These are phyloP conservation scores for Apiospora rasikravindrae DNA, from an alignment of 2,329 filamentous ascomycete species.

Conservation along the genomic window DNA sequence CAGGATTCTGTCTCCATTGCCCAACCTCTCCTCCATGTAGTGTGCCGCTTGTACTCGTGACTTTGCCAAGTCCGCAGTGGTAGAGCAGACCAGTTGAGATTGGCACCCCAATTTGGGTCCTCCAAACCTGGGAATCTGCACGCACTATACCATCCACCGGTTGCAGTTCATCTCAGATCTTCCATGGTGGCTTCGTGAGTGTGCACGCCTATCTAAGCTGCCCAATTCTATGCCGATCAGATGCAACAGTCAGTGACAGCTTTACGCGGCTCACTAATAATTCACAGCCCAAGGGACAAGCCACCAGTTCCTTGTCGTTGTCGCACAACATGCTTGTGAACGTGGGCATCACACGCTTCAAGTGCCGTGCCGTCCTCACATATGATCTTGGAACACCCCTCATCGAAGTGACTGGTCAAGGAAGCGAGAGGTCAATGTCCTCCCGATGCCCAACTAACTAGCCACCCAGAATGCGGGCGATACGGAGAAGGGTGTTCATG, in stretches of 20 bases:
- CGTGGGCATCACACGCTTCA: neutral
- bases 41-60: neutral
- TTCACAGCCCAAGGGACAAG: neutral
- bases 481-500: neutral
- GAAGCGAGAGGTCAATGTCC: neutral
- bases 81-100: conserved; percentile 1
- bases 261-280: neutral
- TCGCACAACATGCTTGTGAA: neutral
- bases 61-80: neutral
- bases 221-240: neutral
- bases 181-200: neutral
- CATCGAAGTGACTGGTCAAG: neutral
- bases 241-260: neutral
- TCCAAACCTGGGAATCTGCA: conserved; percentile 4
- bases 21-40: neutral
- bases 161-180: neutral
- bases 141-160: neutral
- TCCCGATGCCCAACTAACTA: neutral
- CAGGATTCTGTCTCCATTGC: neutral
- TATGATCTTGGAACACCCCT: neutral
- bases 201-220: neutral
- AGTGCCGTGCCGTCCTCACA: neutral
- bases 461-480: neutral
- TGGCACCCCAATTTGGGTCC: neutral
- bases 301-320: neutral